Base-by-base conservation (phyloP, 306 rosid genomes). In the Morella rubra region DNA sequence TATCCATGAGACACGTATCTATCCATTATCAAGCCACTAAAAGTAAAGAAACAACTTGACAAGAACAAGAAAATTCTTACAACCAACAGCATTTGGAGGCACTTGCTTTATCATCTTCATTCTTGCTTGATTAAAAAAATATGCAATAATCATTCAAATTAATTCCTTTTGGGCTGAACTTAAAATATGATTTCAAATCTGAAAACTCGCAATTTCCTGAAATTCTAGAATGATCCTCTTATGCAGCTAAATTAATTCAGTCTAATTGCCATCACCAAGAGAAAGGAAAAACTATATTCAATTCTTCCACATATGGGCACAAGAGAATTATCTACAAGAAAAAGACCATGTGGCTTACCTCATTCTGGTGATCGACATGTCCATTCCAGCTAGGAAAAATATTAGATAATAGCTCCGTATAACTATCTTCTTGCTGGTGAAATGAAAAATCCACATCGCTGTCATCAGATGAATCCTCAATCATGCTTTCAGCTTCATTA, bases 381-480 rank as follows among this genome's bases (percentile, higher is more conserved):
- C 59, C 59, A 70, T 80, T 81, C 82, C 81, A 81, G 65, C 85
- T 64, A 45, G 84, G 78, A 64, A 85, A 85, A 67, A 72, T 81
- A 84, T 75, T 80, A 51, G 87, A 79, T 64, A 80, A 76, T 42
- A 20, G 37, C 79, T 84, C 84, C 18, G 42, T 40, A 24, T 44
- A 61, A 84, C 82, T 79, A 81, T 79, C 67, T 73, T 84, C 89
- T 78, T 65, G 85, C 79, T 53, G 74, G 71, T 45, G 81, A 82
- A 51, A 80, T 2, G 83, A 73, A 81, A 72, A 81, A 55, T 84
- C 93, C 24, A 73, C 56, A 80, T 90, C 93, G 71, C 90, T 78
- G 59, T 89, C 92, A 83, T 84, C 90, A 41, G 92, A 88, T 49
- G 89, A 92, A 85, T 90, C 91, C 73, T 88, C 91, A 58, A 42